These are phyloP conservation scores for Xylaria sp. DNA, from an alignment of 2,329 filamentous ascomycete genomes.

Conservation along the genomic window DNA sequence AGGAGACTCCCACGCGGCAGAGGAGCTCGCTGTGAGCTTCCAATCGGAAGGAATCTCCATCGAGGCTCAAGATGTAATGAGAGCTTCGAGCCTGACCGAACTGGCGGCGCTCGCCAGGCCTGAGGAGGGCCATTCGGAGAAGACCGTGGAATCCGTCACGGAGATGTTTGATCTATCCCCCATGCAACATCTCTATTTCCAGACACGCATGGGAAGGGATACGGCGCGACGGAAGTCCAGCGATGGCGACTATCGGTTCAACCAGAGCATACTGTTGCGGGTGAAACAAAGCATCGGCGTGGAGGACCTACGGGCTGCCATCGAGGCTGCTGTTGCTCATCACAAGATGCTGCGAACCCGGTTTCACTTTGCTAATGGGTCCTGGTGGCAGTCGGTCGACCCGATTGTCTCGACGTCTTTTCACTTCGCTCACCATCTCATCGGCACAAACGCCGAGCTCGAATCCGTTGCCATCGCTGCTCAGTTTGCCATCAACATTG, in stretches of 20 bases:
- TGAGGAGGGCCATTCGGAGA: constrained; percentile 47
- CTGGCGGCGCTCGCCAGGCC: constrained; percentile 53
- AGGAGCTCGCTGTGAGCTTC: constrained; percentile 54
- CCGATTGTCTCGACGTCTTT: constrained; percentile 57
- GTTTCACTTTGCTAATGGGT: constrained; percentile 53
- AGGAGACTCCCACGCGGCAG: constrained; percentile 55
- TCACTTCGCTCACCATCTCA: constrained; percentile 56
- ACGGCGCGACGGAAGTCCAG: constrained; percentile 45
- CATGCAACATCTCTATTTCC: constrained; percentile 66
- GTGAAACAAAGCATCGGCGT: constrained; percentile 56
- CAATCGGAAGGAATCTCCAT: constrained; percentile 55
- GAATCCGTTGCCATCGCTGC: constrained; percentile 55
- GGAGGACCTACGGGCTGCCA: constrained; percentile 60
- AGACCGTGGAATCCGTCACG: constrained; percentile 50
- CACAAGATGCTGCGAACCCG: constrained; percentile 64
- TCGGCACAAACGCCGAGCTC: constrained; percentile 57
- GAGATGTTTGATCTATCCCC: constrained; percentile 61
- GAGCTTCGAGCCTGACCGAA: constrained; percentile 54
- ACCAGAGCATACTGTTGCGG: constrained; percentile 62
- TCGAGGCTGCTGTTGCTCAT: constrained; percentile 61
- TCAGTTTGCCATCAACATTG: constrained; percentile 60
- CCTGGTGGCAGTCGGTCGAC: constrained; percentile 61
- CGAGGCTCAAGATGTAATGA: constrained; percentile 53
- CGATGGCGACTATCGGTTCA: constrained; percentile 59
- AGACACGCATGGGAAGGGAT: constrained; percentile 57